A percentile compares a stretch with the other conserved stretches of the same genome.
Evolutionary conservation across 2,329 filamentous ascomycete genomes (phyloP).

Genomic region (Chaetoscypha palmicola): DNA sequence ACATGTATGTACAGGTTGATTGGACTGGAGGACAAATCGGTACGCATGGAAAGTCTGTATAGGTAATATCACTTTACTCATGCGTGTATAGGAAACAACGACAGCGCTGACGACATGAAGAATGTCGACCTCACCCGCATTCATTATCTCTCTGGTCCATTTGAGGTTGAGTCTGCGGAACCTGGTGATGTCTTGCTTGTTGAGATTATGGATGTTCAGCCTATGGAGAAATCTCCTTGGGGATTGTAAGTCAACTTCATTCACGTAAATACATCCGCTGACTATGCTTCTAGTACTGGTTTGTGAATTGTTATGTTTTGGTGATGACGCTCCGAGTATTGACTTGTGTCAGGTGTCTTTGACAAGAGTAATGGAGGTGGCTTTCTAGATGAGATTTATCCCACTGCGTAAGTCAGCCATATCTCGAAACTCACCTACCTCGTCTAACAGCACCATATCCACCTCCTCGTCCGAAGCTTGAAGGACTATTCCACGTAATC

Average conservation of each 20-base stretch:
- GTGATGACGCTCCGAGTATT: neutral
- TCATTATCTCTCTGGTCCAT: slow-evolving; percentile 85
- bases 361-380: slow-evolving; percentile 76
- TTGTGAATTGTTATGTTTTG: slow-evolving; percentile 6
- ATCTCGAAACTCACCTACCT: neutral
- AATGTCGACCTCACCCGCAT: slow-evolving; percentile 78
- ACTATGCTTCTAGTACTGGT: slow-evolving; percentile 16
- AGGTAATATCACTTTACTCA: too few relatives aligned
- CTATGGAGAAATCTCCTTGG: slow-evolving; percentile 66
- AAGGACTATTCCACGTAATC: neutral
- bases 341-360: slow-evolving; percentile 42
- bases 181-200: slow-evolving; percentile 74
- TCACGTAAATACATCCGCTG: neutral
- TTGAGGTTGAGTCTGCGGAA: slow-evolving; percentile 76
- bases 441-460: too few relatives aligned
- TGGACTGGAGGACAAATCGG: slow-evolving; percentile 73
- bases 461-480: too few relatives aligned
- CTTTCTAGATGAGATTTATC: slow-evolving; percentile 82
- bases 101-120: slow-evolving; percentile 80
- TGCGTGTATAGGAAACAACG: slow-evolving; percentile 57
- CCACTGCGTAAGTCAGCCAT: slow-evolving; percentile 56
- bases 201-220: slow-evolving; percentile 90
- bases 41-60: slow-evolving; percentile 48
- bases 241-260: neutral
- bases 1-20: slow-evolving; percentile 17